phyloP scores from a whole-genome alignment of 73 alveolate species.

The Tetrahymena malaccensis region DNA sequence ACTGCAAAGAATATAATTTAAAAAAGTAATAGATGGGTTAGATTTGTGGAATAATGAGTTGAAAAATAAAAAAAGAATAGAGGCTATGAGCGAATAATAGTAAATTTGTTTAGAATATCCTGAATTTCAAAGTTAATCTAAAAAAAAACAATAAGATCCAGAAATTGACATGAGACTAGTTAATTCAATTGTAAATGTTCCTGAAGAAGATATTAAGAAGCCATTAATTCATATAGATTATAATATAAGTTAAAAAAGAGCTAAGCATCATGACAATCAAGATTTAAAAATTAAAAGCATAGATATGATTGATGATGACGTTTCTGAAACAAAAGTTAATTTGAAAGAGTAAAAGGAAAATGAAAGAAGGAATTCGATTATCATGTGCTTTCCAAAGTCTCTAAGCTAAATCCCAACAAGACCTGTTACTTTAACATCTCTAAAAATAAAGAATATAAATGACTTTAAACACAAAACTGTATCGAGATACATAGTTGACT shows the following conservation, averaged over 20 bases:
- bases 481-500: not conserved
- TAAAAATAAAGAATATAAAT: not conserved
- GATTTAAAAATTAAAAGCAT: not conserved
- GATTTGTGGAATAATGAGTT: not conserved
- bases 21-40: not conserved
- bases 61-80: not conserved
- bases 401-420: not conserved
- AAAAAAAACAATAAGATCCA: not conserved
- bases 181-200: not conserved
- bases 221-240: not conserved
- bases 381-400: not conserved
- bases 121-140: not conserved
- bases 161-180: not conserved
- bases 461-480: not conserved
- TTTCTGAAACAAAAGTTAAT: not conserved
- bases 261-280: not conserved
- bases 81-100: not conserved
- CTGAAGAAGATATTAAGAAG: not conserved
- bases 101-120: not conserved
- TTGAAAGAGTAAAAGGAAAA: not conserved
- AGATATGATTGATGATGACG: not conserved
- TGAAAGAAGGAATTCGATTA: not conserved
- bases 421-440: not conserved
- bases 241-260: not conserved
- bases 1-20: not conserved